These are phyloP conservation scores for Butyriboletus loyo DNA, from an alignment of 768 basidiomycete species.

Conservation along the genomic window DNA sequence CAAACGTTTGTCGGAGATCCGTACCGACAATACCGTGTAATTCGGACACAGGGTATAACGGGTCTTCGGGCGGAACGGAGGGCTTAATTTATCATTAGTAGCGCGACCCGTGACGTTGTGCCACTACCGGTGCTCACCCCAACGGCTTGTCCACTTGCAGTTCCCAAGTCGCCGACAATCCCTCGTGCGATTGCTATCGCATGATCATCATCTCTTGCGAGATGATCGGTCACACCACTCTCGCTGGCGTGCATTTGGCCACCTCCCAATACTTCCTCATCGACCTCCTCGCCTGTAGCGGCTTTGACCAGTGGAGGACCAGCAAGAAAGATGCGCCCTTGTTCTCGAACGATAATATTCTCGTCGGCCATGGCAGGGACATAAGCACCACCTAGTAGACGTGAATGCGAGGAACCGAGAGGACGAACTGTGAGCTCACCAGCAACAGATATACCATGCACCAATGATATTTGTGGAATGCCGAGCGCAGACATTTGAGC, in stretches of 20 bases:
- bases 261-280: constrained; percentile 89
- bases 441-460: constrained; percentile 93
- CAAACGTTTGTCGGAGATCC: constrained; percentile 83
- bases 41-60: constrained; percentile 76
- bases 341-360: constrained; percentile 85
- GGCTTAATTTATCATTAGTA: constrained; percentile 43
- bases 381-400: constrained; percentile 72
- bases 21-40: constrained; percentile 91
- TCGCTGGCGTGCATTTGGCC: constrained; percentile 90
- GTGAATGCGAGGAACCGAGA: constrained; percentile 2
- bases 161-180: constrained; percentile 75
- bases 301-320: constrained; percentile 95
- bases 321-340: constrained; percentile 91
- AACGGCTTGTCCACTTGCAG: constrained; percentile 48
- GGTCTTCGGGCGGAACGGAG: constrained; percentile 57
- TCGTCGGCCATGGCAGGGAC: constrained; percentile 97
- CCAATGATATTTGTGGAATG: constrained; percentile 88
- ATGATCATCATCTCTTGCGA: constrained; percentile 82
- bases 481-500: constrained; percentile 91
- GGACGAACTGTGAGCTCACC: constrained; percentile 36
- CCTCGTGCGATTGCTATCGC: constrained; percentile 77
- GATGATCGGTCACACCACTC: constrained; percentile 88
- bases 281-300: constrained; percentile 89
- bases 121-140: constrained; percentile 42
- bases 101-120: not conserved